phyloP scores from a whole-genome alignment of 768 basidiomycete species.

The Termitomyces sp. region DNA sequence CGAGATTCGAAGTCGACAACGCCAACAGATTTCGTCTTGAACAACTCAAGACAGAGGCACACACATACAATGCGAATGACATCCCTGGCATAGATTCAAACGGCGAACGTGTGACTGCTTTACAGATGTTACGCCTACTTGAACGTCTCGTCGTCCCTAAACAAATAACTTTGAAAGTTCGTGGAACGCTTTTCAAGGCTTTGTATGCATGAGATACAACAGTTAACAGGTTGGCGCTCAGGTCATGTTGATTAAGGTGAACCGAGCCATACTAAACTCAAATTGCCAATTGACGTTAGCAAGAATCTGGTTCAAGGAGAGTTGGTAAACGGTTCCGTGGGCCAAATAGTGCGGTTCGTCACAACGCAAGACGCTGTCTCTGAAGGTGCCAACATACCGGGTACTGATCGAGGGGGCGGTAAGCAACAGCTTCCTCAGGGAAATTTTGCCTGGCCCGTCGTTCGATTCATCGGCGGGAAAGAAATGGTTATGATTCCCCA shows the following conservation, averaged over 20 bases:
- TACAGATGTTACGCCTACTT: conserved; percentile 40
- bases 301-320: conserved; percentile 67
- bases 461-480: conserved; percentile 49
- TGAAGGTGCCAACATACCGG: conserved; percentile 32
- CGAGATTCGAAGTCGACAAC: conserved; percentile 63
- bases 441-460: conserved; percentile 46
- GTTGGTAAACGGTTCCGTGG: conserved; percentile 70
- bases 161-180: conserved; percentile 43
- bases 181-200: conserved; percentile 2
- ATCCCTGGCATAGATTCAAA: conserved; percentile 39
- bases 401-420: conserved; percentile 27
- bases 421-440: conserved; percentile 10
- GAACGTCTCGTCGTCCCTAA: conserved; percentile 59
- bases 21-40: conserved; percentile 55
- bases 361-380: conserved; percentile 37
- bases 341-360: conserved; percentile 44
- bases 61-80: conserved; percentile 42
- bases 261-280: background rate
- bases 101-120: conserved; percentile 26
- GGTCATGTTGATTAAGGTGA: conserved; percentile 77
- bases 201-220: background rate
- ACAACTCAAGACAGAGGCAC: conserved; percentile 31
- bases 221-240: conserved; percentile 63
- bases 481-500: conserved; percentile 45
- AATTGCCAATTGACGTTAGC: background rate